Percentiles rank a stretch among this genome's conserved stretches.
Evolutionary conservation across 2,329 filamentous ascomycete genomes (phyloP).

Genomic region (Microsporum canis): DNA sequence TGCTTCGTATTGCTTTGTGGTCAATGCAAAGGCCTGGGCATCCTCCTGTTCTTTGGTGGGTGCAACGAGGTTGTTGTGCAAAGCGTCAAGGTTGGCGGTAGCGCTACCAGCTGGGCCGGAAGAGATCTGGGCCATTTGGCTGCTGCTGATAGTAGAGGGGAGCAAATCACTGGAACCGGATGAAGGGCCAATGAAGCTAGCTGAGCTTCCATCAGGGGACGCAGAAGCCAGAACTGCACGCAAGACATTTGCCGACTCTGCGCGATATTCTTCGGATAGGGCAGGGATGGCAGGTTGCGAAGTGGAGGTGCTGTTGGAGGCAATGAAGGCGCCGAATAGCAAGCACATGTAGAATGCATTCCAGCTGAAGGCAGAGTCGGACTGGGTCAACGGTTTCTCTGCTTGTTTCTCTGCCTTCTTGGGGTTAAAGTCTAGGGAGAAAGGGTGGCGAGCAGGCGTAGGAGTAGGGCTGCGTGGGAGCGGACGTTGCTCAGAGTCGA

Average conservation of each 20-base stretch:
- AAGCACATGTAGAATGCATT: conserved; percentile 85
- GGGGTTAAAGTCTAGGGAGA: conserved; percentile 32
- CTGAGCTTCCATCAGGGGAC: conserved; percentile 35
- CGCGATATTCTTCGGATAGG: conserved; percentile 37
- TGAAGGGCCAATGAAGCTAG: conserved; percentile 36
- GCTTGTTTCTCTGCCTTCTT: conserved; percentile 27
- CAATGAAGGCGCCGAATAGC: conserved; percentile 89
- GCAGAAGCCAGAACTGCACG: conserved; percentile 36
- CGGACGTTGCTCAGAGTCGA: conserved; percentile 31
- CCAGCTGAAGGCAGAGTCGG: conserved; percentile 55
- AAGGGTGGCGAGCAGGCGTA: conserved; percentile 22
- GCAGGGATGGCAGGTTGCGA: conserved; percentile 44
- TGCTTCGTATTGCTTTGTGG: conserved; percentile 76
- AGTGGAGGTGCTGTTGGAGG: conserved; percentile 66
- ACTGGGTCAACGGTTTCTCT: conserved; percentile 32
- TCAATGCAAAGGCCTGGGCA: conserved; percentile 78
- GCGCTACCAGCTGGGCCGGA: conserved; percentile 18
- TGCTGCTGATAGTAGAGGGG: conserved; percentile 26
- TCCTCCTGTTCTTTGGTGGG: conserved; percentile 76
- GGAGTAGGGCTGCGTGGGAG: conserved; percentile 16
- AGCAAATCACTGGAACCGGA: conserved; percentile 18
- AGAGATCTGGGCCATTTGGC: conserved; percentile 32
- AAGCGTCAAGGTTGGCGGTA: conserved; percentile 45
- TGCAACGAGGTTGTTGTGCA: conserved; percentile 57
- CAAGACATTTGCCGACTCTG: conserved; percentile 38